A percentile compares a stretch with the other conserved stretches of the same genome.
Conservation (phyloP, 2,329 filamentous ascomycete genomes). For the Coniochaeta sp. region DNA sequence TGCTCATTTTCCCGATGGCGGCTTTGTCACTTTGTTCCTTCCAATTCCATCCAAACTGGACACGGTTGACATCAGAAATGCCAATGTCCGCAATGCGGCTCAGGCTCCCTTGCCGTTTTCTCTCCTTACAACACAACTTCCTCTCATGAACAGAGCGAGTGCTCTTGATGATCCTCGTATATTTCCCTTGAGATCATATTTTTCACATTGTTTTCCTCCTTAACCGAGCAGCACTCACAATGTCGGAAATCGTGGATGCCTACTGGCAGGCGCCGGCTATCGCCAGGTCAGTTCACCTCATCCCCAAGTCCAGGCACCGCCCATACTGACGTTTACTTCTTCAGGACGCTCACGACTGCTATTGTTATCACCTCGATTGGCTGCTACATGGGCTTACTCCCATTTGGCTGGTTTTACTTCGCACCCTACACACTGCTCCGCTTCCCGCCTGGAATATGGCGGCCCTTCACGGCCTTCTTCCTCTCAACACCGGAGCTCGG, state of each 20-base stretch:
- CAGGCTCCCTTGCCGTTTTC: background rate
- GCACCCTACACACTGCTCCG: conserved; percentile 44
- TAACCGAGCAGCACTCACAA: conserved; percentile 9
- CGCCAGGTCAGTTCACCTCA: conserved; percentile 27
- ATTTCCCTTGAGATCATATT: background rate
- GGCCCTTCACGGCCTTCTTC: conserved; percentile 33
- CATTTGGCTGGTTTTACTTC: conserved; percentile 45
- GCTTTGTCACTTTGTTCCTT: background rate
- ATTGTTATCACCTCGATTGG: conserved; percentile 56
- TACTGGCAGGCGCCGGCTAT: conserved; percentile 34
- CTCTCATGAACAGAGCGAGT: conserved; percentile 4
- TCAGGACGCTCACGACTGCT: conserved; percentile 60
- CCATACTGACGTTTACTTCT: background rate
- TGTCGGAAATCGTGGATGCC: conserved; percentile 31
- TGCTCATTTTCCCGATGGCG: background rate
- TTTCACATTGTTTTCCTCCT: conserved; percentile 3
- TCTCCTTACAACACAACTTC: background rate
- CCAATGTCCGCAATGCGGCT: background rate
- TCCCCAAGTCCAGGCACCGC: background rate
- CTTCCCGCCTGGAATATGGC: conserved; percentile 40
- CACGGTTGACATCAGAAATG: conserved; percentile 2
- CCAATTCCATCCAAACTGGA: background rate
- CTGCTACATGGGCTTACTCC: conserved; percentile 51
- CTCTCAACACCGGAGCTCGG: conserved; percentile 30
- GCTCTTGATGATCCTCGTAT: background rate